phyloP scores from a whole-genome alignment of 2,329 filamentous ascomycete species.

The Sarocladium kiliense region DNA sequence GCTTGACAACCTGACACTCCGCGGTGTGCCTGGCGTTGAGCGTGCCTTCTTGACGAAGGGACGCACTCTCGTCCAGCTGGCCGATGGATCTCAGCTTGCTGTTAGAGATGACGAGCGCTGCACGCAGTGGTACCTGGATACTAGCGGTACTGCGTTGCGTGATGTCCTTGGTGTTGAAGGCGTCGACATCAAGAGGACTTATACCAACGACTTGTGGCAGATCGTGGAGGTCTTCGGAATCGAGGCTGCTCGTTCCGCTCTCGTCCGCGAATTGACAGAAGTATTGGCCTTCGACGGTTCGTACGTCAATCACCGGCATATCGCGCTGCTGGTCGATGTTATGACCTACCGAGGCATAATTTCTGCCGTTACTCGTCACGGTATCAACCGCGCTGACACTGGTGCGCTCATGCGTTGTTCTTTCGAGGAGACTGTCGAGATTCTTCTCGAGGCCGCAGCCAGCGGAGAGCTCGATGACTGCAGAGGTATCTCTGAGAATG shows the following conservation, averaged over 20 bases:
- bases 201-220: conserved; percentile 94
- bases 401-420: conserved; percentile 99
- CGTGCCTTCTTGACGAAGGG: conserved; percentile 90
- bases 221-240: conserved; percentile 94
- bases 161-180: conserved; percentile 82
- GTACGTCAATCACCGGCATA: conserved; percentile 97
- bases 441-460: conserved; percentile 90
- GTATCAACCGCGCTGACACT: conserved; percentile 97
- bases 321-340: conserved; percentile 90
- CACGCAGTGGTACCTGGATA: conserved; percentile 94
- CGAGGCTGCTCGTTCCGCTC: conserved; percentile 81
- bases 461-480: conserved; percentile 96
- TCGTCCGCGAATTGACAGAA: conserved; percentile 83
- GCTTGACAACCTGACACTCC: conserved; percentile 83
- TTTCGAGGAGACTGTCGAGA: conserved; percentile 98
- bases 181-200: conserved; percentile 79
- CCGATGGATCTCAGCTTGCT: conserved; percentile 68
- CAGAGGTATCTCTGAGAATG: conserved; percentile 95
- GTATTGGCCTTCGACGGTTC: conserved; percentile 98
- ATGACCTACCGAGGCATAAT: conserved; percentile 95
- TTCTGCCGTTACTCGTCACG: conserved; percentile 94
- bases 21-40: conserved; percentile 83
- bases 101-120: conserved; percentile 70
- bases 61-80: conserved; percentile 58
- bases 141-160: conserved; percentile 80